Evolutionary conservation across 345 rosid genomes (phyloP), one percentile per base, ranked within the genome.

Genomic region (Camelina sativa): DNA sequence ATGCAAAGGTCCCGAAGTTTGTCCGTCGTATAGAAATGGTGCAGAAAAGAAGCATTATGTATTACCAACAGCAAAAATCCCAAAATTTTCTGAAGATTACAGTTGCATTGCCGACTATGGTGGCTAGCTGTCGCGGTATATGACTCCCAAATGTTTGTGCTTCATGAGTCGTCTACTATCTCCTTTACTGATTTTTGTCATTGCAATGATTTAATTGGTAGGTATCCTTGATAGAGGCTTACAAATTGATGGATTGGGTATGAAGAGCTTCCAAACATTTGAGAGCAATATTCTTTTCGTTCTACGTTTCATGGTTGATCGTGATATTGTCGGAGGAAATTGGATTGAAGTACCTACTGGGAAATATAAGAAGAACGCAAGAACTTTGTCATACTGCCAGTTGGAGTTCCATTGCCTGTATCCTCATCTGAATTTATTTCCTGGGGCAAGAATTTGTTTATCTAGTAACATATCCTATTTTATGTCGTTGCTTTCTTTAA

Each of bases 161-260:
- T 73, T 61, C 35, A 37, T 67, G 44, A n/a, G 34, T 53, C 3
- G 62, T 46, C 46, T 44, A 54, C 46, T 44, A 59, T 60, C 19
- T 65, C 23, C 47, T 20, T 28, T 32, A 6, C 62, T 71, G 13
- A 22, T 56, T 32, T 4, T 52, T 50, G 34, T 22, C 6, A 15
- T 32, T 23, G 61, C 12, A 70, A 65, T 23, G 66, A 28, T 52
- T 61, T 40, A 16, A 25, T 48, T 76, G 80, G 79, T 80, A 95
- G 99, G 96, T 37, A 89, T 95, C 75, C 97, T 95, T 82, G 97
- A 95, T 80, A 88, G 84, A 76, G 99, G 99, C 73, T 86, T 95
- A 79, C 99, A 89, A 59, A 81, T 95, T 78, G 97, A 95, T 68
- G 97, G 97, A 67, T 74, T 95, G 61, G 99, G 99, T 73, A 85